Conservation (phyloP, 2,329 filamentous ascomycete genomes). For the Alternaria triticimaculans region DNA sequence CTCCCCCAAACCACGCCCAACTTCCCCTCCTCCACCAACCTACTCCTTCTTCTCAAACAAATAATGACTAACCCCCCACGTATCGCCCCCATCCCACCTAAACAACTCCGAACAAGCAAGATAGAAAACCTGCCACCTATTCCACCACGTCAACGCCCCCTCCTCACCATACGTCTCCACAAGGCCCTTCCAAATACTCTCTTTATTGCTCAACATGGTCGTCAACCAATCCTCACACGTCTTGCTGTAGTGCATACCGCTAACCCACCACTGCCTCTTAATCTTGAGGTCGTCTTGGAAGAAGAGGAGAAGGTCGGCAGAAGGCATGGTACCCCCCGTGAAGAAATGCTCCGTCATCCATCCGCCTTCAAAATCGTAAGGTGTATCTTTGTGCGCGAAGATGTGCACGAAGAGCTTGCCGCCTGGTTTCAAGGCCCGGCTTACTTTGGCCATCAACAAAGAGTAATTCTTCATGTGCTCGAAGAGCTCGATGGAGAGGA, state of each 20-base stretch:
- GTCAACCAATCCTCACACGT: constrained; percentile 74
- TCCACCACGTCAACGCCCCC: constrained; percentile 67
- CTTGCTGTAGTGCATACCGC: constrained; percentile 70
- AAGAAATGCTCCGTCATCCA: constrained; percentile 81
- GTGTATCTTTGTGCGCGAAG: constrained; percentile 68
- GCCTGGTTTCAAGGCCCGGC: constrained; percentile 63
- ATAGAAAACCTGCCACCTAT: constrained; percentile 76
- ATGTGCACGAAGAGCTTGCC: constrained; percentile 75
- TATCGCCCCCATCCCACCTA: constrained; percentile 68
- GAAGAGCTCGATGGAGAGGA: constrained; percentile 74
- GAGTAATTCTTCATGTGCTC: constrained; percentile 82
- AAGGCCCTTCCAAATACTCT: constrained; percentile 68
- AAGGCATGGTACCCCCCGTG: constrained; percentile 75
- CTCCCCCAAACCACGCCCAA: no score
- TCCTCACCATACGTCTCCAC: constrained; percentile 70
- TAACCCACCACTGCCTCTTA: constrained; percentile 73
- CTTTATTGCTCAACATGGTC: constrained; percentile 65
- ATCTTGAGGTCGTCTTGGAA: constrained; percentile 69
- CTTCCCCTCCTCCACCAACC: not conserved
- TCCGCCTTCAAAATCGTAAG: constrained; percentile 73
- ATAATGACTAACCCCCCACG: constrained; percentile 72
- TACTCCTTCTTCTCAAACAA: constrained; percentile 66
- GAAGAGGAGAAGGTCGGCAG: constrained; percentile 69
- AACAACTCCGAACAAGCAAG: constrained; percentile 75
- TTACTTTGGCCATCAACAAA: constrained; percentile 68